Evolutionary conservation across 2,329 filamentous ascomycete genomes (phyloP), one percentile per base, ranked within the genome.

Genomic region (Epichloe amarillans): DNA sequence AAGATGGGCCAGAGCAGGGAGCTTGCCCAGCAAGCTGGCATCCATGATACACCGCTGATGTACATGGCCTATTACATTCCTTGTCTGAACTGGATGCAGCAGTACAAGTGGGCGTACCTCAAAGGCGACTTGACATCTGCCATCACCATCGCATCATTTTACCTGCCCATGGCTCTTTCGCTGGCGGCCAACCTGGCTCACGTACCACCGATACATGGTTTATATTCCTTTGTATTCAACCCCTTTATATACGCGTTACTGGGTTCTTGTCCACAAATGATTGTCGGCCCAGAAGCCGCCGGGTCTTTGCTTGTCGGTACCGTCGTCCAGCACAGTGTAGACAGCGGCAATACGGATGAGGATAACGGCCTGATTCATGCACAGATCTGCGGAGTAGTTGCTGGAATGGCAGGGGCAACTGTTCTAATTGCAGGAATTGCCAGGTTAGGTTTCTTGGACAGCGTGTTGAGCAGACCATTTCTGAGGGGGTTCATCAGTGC

Each of bases 121-220:
- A 80, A 84, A 58, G 93, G 93, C 46, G 93, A 98, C 66, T 70
- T 97, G 17, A 74, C 95, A 14, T 85, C 91, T 8, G 90, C 91
- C 46, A 66, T 97, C 55, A 97, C 93, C n/a, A 84, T 98, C 72
- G 88, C 91, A n/a, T 95, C 90, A 26, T 93, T 98, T 71, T 98
- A 98, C 66, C 85, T 98, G 38, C 93, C 93, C 48, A 96, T 98
- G 90, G 86, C 89, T 0, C 77, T 98, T 14, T 97, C 93, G 0
- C 84, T 94, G 56, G 89, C 93, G 50, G 82, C 88, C 40, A 97
- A 97, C 62, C 81, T 98, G 41, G 89, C 86, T 5, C 93, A 97
- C 64, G 82, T 96, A 2, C 89, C 91, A 8, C 86, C 93, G 0
- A 90, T 97, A 60, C 91, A 95, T 62, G 93, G 93, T 0, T 76